These are phyloP conservation scores for Ceratobasidium sp. DNA, from an alignment of 1,284 basidiomycete genomes.

Conservation along the genomic window DNA sequence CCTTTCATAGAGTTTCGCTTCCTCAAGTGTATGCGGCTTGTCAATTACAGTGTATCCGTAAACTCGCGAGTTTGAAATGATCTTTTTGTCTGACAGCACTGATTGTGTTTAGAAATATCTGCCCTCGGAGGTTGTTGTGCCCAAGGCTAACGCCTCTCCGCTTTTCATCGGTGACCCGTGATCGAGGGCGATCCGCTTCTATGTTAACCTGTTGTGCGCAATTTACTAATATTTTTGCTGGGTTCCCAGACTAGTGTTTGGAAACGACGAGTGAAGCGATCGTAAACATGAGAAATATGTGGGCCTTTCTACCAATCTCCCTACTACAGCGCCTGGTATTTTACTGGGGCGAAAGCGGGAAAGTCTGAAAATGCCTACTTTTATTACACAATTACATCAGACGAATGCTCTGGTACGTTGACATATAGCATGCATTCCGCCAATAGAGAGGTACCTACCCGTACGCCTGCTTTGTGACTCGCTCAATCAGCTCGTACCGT, in stretches of 20 bases:
- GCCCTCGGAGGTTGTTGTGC: conserved; percentile 57
- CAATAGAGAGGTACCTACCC: too few relatives aligned
- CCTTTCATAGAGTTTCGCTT: conserved; percentile 62
- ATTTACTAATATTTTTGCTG: not conserved
- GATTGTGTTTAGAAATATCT: conserved; percentile 61
- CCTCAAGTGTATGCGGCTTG: conserved; percentile 78
- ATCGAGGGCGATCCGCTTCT: conserved; percentile 87
- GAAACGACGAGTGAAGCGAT: conserved; percentile 77
- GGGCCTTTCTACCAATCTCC: too few relatives aligned
- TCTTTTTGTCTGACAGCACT: conserved; percentile 31
- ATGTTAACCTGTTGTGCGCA: conserved; percentile 63
- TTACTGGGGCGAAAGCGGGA: too few relatives aligned
- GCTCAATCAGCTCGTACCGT: too few relatives aligned
- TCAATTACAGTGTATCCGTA: conserved; percentile 91
- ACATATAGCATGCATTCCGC: too few relatives aligned
- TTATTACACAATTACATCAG: too few relatives aligned
- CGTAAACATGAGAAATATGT: too few relatives aligned
- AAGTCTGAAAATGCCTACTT: too few relatives aligned
- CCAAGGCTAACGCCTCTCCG: conserved; percentile 70
- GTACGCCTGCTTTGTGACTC: too few relatives aligned
- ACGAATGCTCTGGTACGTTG: too few relatives aligned
- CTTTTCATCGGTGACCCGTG: conserved; percentile 80
- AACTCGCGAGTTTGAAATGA: conserved; percentile 59
- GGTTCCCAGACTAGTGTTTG: conserved; percentile 5
- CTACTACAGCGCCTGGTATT: too few relatives aligned